Evolutionary conservation across 1,139 yeast species (phyloP).

Genomic region (Saccharomyces hybrid): DNA sequence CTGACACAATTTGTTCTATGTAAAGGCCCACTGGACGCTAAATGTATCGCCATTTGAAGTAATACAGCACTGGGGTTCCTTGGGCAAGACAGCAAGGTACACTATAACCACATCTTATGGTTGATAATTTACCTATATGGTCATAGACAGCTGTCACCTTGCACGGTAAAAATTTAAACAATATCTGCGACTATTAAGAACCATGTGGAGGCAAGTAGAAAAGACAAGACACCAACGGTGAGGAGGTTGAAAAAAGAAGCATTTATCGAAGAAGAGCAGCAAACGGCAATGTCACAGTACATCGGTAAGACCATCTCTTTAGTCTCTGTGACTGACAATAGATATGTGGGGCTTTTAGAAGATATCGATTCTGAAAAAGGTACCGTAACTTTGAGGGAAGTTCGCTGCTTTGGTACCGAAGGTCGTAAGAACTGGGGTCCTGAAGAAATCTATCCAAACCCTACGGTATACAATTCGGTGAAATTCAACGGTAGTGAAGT

Average conservation of each 20-base stretch:
- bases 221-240: background rate
- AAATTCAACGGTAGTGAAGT: constrained; percentile 92
- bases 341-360: constrained; percentile 81
- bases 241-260: background rate
- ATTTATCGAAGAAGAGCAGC: background rate
- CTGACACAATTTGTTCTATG: background rate
- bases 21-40: background rate
- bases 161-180: background rate
- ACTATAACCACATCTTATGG: background rate
- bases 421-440: constrained; percentile 74
- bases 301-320: constrained; percentile 89
- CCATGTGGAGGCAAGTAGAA: background rate
- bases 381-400: constrained; percentile 78
- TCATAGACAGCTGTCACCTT: background rate
- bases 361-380: constrained; percentile 87
- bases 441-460: constrained; percentile 68
- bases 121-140: background rate
- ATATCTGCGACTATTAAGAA: background rate
- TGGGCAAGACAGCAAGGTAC: background rate
- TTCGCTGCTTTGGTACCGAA: constrained; percentile 89
- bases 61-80: too few species aligned
- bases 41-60: background rate
- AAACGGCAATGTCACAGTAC: constrained; percentile 60
- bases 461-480: constrained; percentile 68
- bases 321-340: constrained; percentile 78